Evolutionary conservation across 2,329 filamentous ascomycete species (phyloP).

Genomic region (Penicillium crustosum): DNA sequence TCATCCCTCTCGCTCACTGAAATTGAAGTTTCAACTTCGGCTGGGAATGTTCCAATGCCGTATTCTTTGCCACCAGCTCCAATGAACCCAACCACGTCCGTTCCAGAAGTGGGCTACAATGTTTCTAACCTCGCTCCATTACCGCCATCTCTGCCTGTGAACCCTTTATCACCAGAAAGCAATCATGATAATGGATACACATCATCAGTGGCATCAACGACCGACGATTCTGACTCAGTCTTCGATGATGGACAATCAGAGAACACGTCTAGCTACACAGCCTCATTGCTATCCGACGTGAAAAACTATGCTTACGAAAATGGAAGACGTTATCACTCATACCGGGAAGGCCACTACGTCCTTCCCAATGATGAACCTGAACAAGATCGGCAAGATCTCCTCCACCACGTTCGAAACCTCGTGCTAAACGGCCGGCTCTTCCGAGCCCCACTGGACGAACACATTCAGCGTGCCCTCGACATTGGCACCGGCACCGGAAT

Average conservation of each 20-base stretch:
- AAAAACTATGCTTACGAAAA: conserved; percentile 28
- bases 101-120: neutral
- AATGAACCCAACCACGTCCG: neutral
- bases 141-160: neutral
- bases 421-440: conserved; percentile 37
- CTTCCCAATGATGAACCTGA: conserved; percentile 40
- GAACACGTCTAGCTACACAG: conserved; percentile 21
- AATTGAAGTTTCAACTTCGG: neutral
- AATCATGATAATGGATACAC: conserved; percentile 6
- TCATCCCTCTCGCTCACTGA: neutral
- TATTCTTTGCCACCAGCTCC: neutral
- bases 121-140: neutral
- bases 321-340: conserved; percentile 32
- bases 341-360: conserved; percentile 32
- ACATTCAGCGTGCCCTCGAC: conserved; percentile 37
- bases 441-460: conserved; percentile 37
- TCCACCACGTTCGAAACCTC: conserved; percentile 41
- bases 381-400: conserved; percentile 38
- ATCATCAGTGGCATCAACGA: conserved; percentile 15
- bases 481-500: conserved; percentile 42
- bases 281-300: conserved; percentile 24
- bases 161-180: neutral
- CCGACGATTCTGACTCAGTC: conserved; percentile 13
- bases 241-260: conserved; percentile 22
- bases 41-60: neutral